Conservation (phyloP, 345 rosid species). For the Citrus sp. region DNA sequence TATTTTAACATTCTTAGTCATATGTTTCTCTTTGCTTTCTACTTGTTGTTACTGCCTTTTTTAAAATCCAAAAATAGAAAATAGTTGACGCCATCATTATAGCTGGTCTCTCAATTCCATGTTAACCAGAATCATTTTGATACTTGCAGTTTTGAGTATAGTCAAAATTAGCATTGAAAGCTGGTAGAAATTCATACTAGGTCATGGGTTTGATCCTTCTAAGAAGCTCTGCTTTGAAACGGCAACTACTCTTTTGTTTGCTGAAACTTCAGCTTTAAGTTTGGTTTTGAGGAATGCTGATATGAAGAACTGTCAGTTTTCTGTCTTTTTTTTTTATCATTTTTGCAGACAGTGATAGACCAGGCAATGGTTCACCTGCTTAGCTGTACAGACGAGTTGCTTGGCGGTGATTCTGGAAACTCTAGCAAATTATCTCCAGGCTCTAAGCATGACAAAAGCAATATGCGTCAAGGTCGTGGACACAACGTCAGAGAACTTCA, state of each 20-base stretch:
- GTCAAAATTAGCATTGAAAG: background rate
- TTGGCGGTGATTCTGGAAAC: conserved; percentile 31
- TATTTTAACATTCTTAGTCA: background rate
- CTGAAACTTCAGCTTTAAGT: background rate
- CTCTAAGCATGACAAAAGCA: conserved; percentile 21
- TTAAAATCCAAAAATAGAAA: background rate
- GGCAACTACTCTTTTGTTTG: background rate
- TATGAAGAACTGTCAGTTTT: background rate
- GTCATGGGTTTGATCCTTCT: background rate
- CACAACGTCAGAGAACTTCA: conserved; percentile 25
- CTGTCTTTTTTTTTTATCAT: background rate
- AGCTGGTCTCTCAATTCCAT: background rate
- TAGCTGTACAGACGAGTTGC: conserved; percentile 53
- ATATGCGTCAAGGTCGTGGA: conserved; percentile 13
- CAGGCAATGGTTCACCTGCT: conserved; percentile 68
- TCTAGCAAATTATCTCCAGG: conserved; percentile 18
- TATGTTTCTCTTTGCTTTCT: background rate
- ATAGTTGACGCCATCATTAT: too few species aligned
- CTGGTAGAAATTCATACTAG: background rate
- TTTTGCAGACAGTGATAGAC: conserved; percentile 44
- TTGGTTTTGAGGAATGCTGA: background rate
- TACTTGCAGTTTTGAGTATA: background rate
- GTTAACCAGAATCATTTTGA: background rate
- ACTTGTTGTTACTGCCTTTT: background rate
- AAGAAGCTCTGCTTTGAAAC: conserved; percentile 6